phyloP scores from a whole-genome alignment of 2,329 filamentous ascomycete genomes.

The Cladosporium sp. region DNA sequence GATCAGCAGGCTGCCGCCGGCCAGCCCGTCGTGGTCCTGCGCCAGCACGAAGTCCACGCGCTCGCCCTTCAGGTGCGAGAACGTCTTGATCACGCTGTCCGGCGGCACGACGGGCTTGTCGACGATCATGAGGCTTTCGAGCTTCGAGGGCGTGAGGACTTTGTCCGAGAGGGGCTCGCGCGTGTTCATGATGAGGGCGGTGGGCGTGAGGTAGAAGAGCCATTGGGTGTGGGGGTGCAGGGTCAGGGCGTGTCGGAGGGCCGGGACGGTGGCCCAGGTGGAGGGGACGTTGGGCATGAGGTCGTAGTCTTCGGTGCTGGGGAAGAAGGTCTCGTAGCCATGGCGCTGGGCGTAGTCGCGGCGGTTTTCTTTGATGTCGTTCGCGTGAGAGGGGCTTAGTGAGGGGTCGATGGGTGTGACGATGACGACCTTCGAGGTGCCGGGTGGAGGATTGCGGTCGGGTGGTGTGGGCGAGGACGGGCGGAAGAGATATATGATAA shows the following conservation, averaged over 20 bases:
- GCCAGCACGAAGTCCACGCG: constrained; percentile 76
- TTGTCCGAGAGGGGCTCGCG: constrained; percentile 61
- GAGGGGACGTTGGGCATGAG: constrained; percentile 51
- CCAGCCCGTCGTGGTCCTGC: constrained; percentile 76
- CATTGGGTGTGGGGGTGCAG: constrained; percentile 69
- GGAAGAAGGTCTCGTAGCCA: constrained; percentile 82
- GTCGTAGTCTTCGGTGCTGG: constrained; percentile 69
- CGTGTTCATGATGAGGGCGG: constrained; percentile 85
- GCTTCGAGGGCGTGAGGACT: constrained; percentile 58
- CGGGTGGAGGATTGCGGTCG: constrained; percentile 25
- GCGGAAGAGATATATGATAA: constrained; percentile 30
- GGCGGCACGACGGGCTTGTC: constrained; percentile 85
- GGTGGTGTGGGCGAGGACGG: constrained; percentile 16
- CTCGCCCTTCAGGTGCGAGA: constrained; percentile 68
- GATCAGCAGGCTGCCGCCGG: constrained; percentile 70
- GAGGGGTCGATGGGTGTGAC: constrained; percentile 76
- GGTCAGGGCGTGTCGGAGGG: constrained; percentile 81
- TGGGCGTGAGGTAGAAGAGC: constrained; percentile 81
- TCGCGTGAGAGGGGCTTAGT: constrained; percentile 60
- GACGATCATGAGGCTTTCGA: constrained; percentile 76
- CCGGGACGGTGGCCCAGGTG: constrained; percentile 74
- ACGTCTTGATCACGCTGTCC: constrained; percentile 95
- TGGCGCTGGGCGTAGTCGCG: constrained; percentile 78
- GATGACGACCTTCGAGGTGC: constrained; percentile 59
- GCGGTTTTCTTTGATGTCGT: constrained; percentile 74